These are phyloP conservation scores for Polytrichum formosum DNA, from an alignment of 225 moss, liverwort and hornwort species.

Conservation along the genomic window DNA sequence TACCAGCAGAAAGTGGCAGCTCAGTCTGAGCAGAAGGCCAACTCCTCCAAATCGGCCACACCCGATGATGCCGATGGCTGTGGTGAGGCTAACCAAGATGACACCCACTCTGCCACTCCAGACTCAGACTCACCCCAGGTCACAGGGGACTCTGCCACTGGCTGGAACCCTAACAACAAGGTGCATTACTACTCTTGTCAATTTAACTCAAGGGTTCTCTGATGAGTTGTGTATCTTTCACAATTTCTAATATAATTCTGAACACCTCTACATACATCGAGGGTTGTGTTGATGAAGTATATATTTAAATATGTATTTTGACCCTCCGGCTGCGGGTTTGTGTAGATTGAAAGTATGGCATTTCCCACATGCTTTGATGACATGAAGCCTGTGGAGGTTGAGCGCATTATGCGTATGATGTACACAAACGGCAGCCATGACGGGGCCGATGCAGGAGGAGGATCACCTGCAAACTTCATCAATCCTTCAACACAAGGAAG, in stretches of 20 bases:
- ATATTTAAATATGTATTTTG: too few species aligned
- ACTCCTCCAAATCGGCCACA: constrained; percentile 29
- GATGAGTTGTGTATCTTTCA: too few species aligned
- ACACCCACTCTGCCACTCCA: constrained; percentile 56
- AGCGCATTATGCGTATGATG: constrained; percentile 54
- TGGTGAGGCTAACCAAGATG: constrained; percentile 47
- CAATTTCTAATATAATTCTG: too few species aligned
- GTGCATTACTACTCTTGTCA: too few species aligned
- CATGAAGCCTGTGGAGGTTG: constrained; percentile 72
- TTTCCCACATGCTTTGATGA: constrained; percentile 33
- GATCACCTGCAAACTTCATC: constrained; percentile 23
- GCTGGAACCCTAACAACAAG: too few species aligned
- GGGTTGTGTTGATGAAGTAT: too few species aligned
- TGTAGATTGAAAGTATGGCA: constrained; percentile 32
- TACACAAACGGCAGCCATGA: constrained; percentile 33
- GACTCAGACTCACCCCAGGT: constrained; percentile 75
- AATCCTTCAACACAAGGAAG: constrained; percentile 30
- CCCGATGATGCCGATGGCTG: constrained; percentile 37
- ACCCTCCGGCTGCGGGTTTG: constrained; percentile 5
- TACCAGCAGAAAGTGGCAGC: constrained; percentile 97
- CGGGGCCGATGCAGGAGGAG: constrained; percentile 23
- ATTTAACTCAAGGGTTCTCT: too few species aligned
- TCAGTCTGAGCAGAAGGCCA: constrained; percentile 47
- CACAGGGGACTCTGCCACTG: constrained; percentile 67
- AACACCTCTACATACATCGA: too few species aligned